Evolutionary conservation across 768 basidiomycete species (phyloP).

Genomic region (Tricholoma furcatifolium): DNA sequence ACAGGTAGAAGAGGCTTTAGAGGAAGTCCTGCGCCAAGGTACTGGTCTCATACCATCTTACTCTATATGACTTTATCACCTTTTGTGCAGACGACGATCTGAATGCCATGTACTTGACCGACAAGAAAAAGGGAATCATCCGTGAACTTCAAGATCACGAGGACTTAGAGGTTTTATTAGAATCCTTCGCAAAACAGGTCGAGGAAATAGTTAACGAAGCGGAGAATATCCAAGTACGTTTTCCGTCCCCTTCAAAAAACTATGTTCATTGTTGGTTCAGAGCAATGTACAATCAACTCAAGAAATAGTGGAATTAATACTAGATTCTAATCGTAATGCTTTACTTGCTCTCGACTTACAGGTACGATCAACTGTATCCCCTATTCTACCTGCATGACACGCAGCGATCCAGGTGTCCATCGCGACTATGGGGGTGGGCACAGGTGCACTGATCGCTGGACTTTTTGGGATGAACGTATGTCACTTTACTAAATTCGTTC

Average conservation of each 20-base stretch:
- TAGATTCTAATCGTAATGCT: conserved; percentile 94
- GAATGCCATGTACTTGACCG: conserved; percentile 92
- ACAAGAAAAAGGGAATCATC: conserved; percentile 64
- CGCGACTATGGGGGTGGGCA: conserved; percentile 87
- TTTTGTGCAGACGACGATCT: conserved; percentile 81
- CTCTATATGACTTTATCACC: background rate
- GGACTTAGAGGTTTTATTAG: conserved; percentile 90
- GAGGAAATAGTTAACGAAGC: conserved; percentile 96
- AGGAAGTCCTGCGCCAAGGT: conserved; percentile 93
- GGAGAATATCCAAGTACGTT: conserved; percentile 74
- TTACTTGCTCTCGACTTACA: conserved; percentile 89
- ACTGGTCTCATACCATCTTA: background rate
- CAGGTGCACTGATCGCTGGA: conserved; percentile 87
- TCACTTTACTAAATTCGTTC: conserved; percentile 10
- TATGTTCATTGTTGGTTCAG: conserved; percentile 35
- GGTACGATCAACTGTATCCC: conserved; percentile 34
- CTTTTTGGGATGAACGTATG: conserved; percentile 96
- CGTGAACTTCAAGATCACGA: conserved; percentile 82
- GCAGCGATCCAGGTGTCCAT: conserved; percentile 79
- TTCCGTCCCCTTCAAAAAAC: background rate
- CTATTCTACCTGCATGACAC: background rate
- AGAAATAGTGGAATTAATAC: conserved; percentile 95
- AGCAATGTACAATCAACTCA: conserved; percentile 95
- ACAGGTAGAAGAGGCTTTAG: conserved; percentile 86
- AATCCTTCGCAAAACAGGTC: conserved; percentile 94